Evolutionary conservation across 1,284 basidiomycete genomes (phyloP), one percentile per base, ranked within the genome.

Genomic region (Rhodotorula sp.): DNA sequence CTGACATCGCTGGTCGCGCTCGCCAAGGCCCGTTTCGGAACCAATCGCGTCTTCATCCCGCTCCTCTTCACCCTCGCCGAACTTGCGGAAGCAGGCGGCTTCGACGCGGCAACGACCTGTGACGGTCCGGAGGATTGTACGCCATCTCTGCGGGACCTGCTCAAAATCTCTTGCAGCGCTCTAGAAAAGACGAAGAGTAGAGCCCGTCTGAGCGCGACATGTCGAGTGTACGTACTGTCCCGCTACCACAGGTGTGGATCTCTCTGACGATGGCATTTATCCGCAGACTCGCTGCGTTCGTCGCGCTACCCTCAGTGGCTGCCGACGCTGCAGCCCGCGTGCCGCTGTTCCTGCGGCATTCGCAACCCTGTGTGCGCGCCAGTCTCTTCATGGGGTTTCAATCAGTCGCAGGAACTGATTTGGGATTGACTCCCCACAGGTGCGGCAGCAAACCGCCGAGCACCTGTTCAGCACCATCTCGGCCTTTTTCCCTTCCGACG

Each of bases 391-490:
- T 68, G 67, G 72, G 69, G 70, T 48, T 4, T 4, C 46, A 48
- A 12, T 2, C 46, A 15, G 3, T 4, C 4, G 49, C 65, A 20
- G 16, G 31, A 58, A 18, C 34, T 7, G n/a, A n/a, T 29, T 0
- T 56, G 23, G 5, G 5, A 1, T 6, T 15, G 3, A 52, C 23
- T 64, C 21, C 43, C 14, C 29, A 15, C 78, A 94, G 91, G 84
- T 94, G 62, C 88, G 93, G 62, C 84, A 88, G 12, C 87, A 89
- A 69, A 87, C 91, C 0, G 91, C 91, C 3, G 93, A 96, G 80
- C 87, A 89, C 72, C 80, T 95, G 0, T 96, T 92, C 91, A 43
- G 84, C 86, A 16, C 81, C 92, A 29, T 90, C 91, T n/a, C 54
- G 78, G 87, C 86, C 70, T 85, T 85, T 61, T 90, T 91, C 70